A percentile compares a stretch with the other conserved stretches of the same genome.
These are phyloP conservation scores for Myxozyma monticola DNA, from an alignment of 805 yeast species.

Conservation along the genomic window DNA sequence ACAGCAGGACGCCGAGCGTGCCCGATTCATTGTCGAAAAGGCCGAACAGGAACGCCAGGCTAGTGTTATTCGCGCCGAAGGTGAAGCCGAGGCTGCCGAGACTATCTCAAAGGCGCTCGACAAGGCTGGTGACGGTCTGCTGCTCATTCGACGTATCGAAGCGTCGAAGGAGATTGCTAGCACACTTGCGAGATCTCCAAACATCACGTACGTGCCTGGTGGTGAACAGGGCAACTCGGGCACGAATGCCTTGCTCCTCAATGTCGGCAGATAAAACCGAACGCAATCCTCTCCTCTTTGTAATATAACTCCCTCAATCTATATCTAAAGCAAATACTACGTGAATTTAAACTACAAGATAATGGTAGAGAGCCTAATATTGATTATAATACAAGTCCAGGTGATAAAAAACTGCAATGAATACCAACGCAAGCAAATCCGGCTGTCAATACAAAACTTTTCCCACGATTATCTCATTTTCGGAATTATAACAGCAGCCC, in stretches of 20 bases:
- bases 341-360: no score
- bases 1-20: conserved; percentile 98
- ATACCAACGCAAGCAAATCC: no score
- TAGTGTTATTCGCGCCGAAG: conserved; percentile 93
- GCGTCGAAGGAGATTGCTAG: conserved; percentile 94
- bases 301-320: no score
- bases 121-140: conserved; percentile 93
- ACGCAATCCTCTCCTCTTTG: no score
- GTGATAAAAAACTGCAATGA: no score
- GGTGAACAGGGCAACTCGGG: conserved; percentile 26
- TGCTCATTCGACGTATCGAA: conserved; percentile 91
- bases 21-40: conserved; percentile 86
- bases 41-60: conserved; percentile 98
- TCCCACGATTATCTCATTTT: no score
- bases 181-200: conserved; percentile 78
- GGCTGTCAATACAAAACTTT: no score
- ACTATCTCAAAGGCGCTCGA: conserved; percentile 87
- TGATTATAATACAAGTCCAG: no score
- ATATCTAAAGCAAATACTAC: no score
- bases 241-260: conserved; percentile 38
- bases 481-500: no score
- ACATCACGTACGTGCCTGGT: conserved; percentile 82
- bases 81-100: conserved; percentile 99
- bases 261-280: no score
- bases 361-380: no score